Evolutionary conservation across 345 rosid species (phyloP).

Genomic region (Salix caprea): DNA sequence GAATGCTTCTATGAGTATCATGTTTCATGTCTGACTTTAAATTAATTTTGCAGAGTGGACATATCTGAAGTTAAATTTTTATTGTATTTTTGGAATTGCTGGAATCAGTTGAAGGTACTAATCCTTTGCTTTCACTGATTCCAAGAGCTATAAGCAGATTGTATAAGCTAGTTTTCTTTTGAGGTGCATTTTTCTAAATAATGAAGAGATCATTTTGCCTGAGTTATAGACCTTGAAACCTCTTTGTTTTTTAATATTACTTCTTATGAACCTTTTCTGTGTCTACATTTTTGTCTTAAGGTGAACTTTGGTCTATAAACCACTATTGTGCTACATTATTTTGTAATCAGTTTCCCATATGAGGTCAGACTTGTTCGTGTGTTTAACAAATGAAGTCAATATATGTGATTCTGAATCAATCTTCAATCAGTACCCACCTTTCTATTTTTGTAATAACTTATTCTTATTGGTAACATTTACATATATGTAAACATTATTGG

Average conservation of each 20-base stretch:
- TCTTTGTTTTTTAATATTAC: background rate
- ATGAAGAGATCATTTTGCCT: background rate
- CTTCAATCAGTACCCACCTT: background rate
- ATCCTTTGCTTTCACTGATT: slow-evolving; percentile 2
- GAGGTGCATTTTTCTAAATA: background rate
- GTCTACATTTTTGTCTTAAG: background rate
- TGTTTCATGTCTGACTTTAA: background rate
- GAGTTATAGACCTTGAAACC: background rate
- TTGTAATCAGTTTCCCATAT: background rate
- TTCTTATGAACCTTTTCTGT: background rate
- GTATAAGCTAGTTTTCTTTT: background rate
- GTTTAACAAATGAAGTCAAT: background rate
- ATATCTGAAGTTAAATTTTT: slow-evolving; percentile 82
- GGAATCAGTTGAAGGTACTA: slow-evolving; percentile 63
- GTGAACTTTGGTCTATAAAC: background rate
- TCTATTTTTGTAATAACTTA: background rate
- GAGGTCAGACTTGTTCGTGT: background rate
- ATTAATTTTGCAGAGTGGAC: slow-evolving; percentile 53
- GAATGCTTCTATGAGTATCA: background rate
- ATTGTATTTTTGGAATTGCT: slow-evolving; percentile 81
- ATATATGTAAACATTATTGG: background rate
- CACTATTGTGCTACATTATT: background rate
- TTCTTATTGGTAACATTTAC: background rate
- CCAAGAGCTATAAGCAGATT: background rate
- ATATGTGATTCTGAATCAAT: background rate